Evolutionary conservation across 805 yeast species (phyloP).

Genomic region (Ogataea degrootiae): DNA sequence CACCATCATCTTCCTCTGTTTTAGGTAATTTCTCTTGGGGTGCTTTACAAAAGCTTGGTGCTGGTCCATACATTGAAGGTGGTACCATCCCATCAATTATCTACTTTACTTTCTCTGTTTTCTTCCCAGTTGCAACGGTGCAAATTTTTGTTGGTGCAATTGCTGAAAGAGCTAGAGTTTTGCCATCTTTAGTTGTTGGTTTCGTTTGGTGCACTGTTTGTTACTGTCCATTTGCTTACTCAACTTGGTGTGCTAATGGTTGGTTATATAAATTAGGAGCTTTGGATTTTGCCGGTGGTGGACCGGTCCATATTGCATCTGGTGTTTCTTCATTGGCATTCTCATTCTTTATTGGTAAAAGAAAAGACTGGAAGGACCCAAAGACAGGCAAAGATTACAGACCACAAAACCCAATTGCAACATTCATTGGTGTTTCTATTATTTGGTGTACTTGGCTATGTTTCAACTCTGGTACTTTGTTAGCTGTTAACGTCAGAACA

Average conservation of each 20-base stretch:
- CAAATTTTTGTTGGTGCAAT: conserved; percentile 44
- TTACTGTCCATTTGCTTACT: conserved; percentile 41
- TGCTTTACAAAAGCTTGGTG: conserved; percentile 35
- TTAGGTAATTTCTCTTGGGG: conserved; percentile 36
- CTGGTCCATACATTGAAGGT: conserved; percentile 38
- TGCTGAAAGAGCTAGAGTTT: conserved; percentile 39
- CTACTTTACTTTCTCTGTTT: conserved; percentile 39
- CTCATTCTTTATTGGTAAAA: conserved; percentile 39
- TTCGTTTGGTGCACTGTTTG: conserved; percentile 38
- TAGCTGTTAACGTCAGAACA: conserved; percentile 37
- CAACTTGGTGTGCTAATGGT: conserved; percentile 44
- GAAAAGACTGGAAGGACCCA: conserved; percentile 31
- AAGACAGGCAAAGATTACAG: conserved; percentile 26
- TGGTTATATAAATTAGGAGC: conserved; percentile 41
- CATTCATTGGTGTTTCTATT: conserved; percentile 40
- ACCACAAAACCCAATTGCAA: conserved; percentile 34
- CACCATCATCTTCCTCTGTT: conserved; percentile 28
- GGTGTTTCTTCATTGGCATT: conserved; percentile 41
- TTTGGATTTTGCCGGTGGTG: conserved; percentile 47
- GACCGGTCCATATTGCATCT: conserved; percentile 44
- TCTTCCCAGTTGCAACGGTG: conserved; percentile 44
- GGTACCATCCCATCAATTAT: conserved; percentile 45
- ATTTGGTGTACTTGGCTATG: conserved; percentile 47
- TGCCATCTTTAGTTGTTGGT: conserved; percentile 39
- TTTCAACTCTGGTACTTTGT: conserved; percentile 42